Percentiles rank a stretch among this genome's conserved stretches.
Evolutionary conservation across 441 rosid genomes (phyloP).

Genomic region (Gossypium laxum): DNA sequence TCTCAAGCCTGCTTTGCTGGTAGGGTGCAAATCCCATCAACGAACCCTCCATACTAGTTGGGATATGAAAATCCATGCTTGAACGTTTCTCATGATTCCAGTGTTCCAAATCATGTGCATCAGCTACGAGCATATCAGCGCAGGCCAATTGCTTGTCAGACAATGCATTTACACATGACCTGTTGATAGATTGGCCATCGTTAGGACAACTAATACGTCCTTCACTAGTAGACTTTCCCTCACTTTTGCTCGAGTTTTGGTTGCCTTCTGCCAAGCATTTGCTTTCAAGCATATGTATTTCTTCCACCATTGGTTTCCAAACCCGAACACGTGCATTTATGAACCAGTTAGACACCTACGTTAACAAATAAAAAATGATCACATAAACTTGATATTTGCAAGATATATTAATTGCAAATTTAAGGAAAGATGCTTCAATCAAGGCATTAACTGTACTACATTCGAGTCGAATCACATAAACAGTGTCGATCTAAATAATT

Average conservation of each 20-base stretch:
- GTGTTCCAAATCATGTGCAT: conserved; percentile 15
- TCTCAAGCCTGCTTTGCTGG: conserved; percentile 32
- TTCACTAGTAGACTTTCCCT: conserved; percentile 18
- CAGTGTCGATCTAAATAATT: neutral
- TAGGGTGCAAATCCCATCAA: conserved; percentile 32
- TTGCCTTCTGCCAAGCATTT: conserved; percentile 29
- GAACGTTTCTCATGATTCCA: conserved; percentile 45
- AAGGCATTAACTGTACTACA: neutral
- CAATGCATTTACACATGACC: conserved; percentile 14
- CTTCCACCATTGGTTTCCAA: conserved; percentile 59
- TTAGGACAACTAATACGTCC: conserved; percentile 16
- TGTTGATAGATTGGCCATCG: conserved; percentile 18
- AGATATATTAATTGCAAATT: neutral
- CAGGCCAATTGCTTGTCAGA: conserved; percentile 22
- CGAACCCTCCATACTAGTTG: conserved; percentile 32
- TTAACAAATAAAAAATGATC: neutral
- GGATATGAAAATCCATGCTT: conserved; percentile 28
- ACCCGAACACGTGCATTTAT: conserved; percentile 47
- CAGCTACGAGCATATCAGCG: conserved; percentile 19
- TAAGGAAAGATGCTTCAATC: neutral
- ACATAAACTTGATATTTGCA: neutral
- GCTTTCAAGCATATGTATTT: conserved; percentile 37
- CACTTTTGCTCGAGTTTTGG: conserved; percentile 17
- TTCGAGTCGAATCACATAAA: conserved; percentile 5
- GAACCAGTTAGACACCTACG: conserved; percentile 49